These are phyloP conservation scores for Umbelopsis sp. DNA, from an alignment of 192 early-diverging fungal species.

Conservation along the genomic window DNA sequence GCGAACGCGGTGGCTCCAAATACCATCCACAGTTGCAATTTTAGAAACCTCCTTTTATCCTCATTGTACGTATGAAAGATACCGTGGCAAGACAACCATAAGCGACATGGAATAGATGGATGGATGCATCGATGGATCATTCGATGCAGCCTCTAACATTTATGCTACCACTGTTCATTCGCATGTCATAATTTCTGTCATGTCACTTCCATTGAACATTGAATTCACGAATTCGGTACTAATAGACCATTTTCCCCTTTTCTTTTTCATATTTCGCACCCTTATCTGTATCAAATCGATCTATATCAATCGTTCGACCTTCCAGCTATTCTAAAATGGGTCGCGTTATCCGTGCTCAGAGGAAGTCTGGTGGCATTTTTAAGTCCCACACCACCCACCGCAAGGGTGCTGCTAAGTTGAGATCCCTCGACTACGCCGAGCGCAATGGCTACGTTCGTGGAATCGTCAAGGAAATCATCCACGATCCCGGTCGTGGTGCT, in stretches of 20 bases:
- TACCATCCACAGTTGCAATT: neutral
- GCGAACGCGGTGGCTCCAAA: no score
- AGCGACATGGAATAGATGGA: constrained; percentile 21
- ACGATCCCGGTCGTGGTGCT: constrained; percentile 97
- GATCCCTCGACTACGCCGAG: constrained; percentile 94
- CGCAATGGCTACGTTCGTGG: constrained; percentile 97
- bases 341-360: constrained; percentile 98
- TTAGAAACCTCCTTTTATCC: constrained; percentile 1
- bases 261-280: neutral
- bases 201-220: constrained; percentile 3
- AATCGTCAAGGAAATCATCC: constrained; percentile 98
- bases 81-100: neutral
- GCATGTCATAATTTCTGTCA: neutral
- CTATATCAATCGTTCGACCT: neutral
- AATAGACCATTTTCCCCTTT: neutral
- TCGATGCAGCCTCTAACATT: neutral
- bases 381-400: constrained; percentile 92
- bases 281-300: neutral
- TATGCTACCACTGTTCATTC: neutral
- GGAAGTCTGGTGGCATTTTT: constrained; percentile 99
- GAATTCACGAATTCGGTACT: neutral
- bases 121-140: constrained; percentile 17
- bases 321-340: constrained; percentile 69
- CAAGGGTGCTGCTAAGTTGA: constrained; percentile 95
- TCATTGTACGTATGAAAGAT: constrained; percentile 5